Base-by-base conservation (phyloP, 2,329 filamentous ascomycete species). In the Arthrinium phaeospermum region DNA sequence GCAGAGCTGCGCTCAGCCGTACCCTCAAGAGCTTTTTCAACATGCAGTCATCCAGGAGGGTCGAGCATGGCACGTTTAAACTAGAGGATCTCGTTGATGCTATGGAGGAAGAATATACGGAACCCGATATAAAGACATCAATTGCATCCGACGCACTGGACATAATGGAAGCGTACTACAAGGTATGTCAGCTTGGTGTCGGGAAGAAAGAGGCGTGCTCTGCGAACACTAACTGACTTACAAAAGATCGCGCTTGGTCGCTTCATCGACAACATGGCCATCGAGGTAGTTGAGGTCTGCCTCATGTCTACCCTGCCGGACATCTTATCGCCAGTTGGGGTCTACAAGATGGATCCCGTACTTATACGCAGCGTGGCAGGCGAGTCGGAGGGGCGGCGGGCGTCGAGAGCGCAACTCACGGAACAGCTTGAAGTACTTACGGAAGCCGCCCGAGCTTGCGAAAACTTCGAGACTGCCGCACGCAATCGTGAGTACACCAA, bases 161-260 rank as follows among this genome's bases (percentile, higher is more conserved):
- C 67, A 80, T 78, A 49, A 78, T 83, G 76, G 67, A 79, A 44
- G 80, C 80, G 0, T 83, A 84, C 67, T 83, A 84, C 53, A 76
- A 77, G 70, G 82, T 81, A 67, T 8, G 27, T 10, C 5, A 2
- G 4, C 19, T 16, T 22, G 51, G 13, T 3, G 4, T 34, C 6
- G 14, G 10, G 3, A 34, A 1, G 24, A 53, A 30, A 19, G 4
- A 27, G 24, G 4, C 0, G n/a, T 24, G 14, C n/a, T 1, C 10
- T 1, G 49, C 4, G 14, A 24, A 53, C 5, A 13, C 51, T 53
- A 4, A 19, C 51, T 53, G 13, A 19, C 6, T 12, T 4, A 10
- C 44, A 1, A 1, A 86, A 86, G 85, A 82, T 86, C 67, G 84
- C 85, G 0, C 57, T 85, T 69, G 83, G 85, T 74, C 80, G 81